Evolutionary conservation across 2,329 filamentous ascomycete species (phyloP), one percentile per base, ranked within the genome.

Genomic region (Colletotrichum lentis): DNA sequence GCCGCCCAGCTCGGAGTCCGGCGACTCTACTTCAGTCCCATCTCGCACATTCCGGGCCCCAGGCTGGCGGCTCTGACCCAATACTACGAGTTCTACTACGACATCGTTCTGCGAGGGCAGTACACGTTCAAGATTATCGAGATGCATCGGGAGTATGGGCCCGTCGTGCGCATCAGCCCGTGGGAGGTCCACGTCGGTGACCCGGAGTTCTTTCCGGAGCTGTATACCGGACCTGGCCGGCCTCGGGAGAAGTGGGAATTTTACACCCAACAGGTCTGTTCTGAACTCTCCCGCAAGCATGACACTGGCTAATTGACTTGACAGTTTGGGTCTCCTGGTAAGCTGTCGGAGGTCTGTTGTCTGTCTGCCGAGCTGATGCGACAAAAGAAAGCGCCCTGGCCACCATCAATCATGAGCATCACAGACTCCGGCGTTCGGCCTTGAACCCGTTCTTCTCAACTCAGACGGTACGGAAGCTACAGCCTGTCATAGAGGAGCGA

Each of bases 71-170:
- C 79, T 5, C 70, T 79, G 55, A 80, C 78, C 56, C 73, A 77
- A 58, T 79, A 76, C 73, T 81, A 80, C 64, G 79, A 80, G 69
- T 77, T 78, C 56, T 84, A 82, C 72, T 82, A 82, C 66, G 81
- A 84, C 62, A 74, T 82, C 22, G 62, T 80, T 49, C 73, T 78
- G 6, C 76, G 78, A 6, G 82, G 81, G 1, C 74, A 80, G 71
- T 83, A 82, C 67, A 80, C 74, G 16, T 80, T 77, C 71, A 77
- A 81, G 63, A 80, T 83, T 24, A 72, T 75, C 49, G 73, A 79
- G 59, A 72, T 84, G 71, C 52, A 67, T 57, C 24, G 58, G 24
- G 6, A 56, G 2, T 39, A 52, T 74, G 75, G 76, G 0, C 78
- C 78, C 3, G 76, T 80, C 43, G 74, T 80, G 18, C 72, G 79